Evolutionary conservation across 805 yeast genomes (phyloP).

Genomic region (Ogataea thermomethanolica): DNA sequence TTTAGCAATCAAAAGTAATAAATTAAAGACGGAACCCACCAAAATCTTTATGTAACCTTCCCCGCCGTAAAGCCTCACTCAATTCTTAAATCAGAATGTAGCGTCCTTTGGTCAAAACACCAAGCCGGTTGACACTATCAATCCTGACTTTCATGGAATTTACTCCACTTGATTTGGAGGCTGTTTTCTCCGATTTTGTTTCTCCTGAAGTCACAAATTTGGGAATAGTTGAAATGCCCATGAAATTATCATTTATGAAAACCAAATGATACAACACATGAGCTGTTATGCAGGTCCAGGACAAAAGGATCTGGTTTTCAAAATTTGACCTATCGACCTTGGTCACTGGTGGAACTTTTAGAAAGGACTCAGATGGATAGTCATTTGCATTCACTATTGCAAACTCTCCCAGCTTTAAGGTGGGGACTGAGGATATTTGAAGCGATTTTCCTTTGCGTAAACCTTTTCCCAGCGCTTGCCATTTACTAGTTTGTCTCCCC

Average conservation of each 20-base stretch:
- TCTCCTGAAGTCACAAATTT: slow-evolving; percentile 10
- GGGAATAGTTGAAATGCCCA: slow-evolving; percentile 22
- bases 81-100: background rate
- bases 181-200: background rate
- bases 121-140: slow-evolving; percentile 26
- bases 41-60: too few relatives aligned
- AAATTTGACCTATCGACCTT: background rate
- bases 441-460: background rate
- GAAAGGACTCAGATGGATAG: slow-evolving; percentile 22
- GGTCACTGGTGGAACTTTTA: slow-evolving; percentile 9
- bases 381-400: slow-evolving; percentile 24
- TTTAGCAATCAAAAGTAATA: too few relatives aligned
- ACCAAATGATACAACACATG: slow-evolving; percentile 30
- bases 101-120: slow-evolving; percentile 15
- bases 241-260: slow-evolving; percentile 30
- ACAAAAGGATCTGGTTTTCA: slow-evolving; percentile 11
- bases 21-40: too few relatives aligned
- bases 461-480: background rate
- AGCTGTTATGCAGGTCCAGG: slow-evolving; percentile 20
- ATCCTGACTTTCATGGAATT: slow-evolving; percentile 17
- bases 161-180: background rate
- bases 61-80: background rate
- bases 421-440: slow-evolving; percentile 9
- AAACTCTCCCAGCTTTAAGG: slow-evolving; percentile 24
- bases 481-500: slow-evolving; percentile 1